Evolutionary conservation across 768 basidiomycete species (phyloP).

Genomic region (Termitomyces sp.): DNA sequence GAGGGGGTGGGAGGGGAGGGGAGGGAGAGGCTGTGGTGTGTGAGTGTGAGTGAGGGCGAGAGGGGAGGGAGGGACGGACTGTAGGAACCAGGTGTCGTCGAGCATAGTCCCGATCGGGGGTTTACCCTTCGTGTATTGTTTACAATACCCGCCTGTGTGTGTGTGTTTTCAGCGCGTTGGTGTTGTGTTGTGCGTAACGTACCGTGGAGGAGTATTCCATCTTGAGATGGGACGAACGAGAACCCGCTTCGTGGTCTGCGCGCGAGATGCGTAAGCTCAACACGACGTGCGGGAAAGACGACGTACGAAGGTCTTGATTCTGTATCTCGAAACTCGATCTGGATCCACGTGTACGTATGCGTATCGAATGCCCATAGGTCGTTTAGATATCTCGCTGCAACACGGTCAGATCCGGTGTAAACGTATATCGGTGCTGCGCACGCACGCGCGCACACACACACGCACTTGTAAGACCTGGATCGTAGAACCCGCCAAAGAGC

Average conservation of each 20-base stretch:
- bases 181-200: no score
- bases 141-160: conserved; percentile 77
- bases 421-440: no score
- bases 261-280: not conserved
- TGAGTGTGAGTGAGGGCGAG: no score
- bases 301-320: conserved; percentile 73
- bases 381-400: conserved; percentile 70
- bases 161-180: not conserved
- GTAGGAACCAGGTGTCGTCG: conserved; percentile 87
- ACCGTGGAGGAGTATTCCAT: conserved; percentile 83
- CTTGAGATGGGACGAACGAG: conserved; percentile 73
- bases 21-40: not conserved
- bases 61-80: conserved; percentile 34
- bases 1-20: not conserved
- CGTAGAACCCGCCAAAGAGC: conserved; percentile 89
- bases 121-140: conserved; percentile 85
- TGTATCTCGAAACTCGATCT: conserved; percentile 68
- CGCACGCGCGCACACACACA: no score
- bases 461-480: conserved; percentile 79
- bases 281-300: not conserved
- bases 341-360: conserved; percentile 82
- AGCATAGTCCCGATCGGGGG: conserved; percentile 83
- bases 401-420: not conserved
- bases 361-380: conserved; percentile 87
- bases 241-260: conserved; percentile 75